Evolutionary conservation across 2,329 filamentous ascomycete genomes (phyloP), one percentile per base, ranked within the genome.

Genomic region (Sphaerulina vaccinii): DNA sequence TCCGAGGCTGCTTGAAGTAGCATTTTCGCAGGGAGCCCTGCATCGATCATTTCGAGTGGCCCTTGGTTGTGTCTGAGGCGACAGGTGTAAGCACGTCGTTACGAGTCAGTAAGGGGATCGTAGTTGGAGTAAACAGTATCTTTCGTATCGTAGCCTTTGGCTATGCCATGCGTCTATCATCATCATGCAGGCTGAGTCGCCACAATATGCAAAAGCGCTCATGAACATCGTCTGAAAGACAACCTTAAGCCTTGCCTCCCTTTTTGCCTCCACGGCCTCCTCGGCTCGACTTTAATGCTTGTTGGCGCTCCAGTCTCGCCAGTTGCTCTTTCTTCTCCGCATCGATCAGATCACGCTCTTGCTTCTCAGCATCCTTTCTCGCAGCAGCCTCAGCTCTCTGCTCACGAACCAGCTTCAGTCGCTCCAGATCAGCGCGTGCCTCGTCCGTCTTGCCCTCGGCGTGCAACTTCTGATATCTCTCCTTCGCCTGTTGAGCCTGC

Each of bases 371-470:
- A 75, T 88, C 82, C 78, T 92, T 91, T 64, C 90, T 78, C 23
- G 85, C 87, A 47, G 88, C 83, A 66, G 95, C 92, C 16, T 86
- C 85, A 65, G 88, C 91, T 58, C 93, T 83, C 75, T 90, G 87
- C 79, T 96, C 89, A 41, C 85, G 83, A 61, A 99, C 90, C 54
- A 92, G 69, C 70, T 78, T 84, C 65, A 99, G 74, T 50, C 93
- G 82, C 53, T 90, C 92, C 62, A 97, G 68, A 72, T 99, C 93
- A 4, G 88, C 86, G 70, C 89, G 87, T 41, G 92, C 91, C 78
- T 96, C 88, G 55, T 99, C 93, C 38, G 93, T 97, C 83, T 97
- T 97, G 65, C 92, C 92, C 67, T 90, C 87, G 51, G 90, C 88
- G 66, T 96, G 92, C 64, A 96, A 72, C 74, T 95, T 95, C 77